A percentile compares a stretch with the other conserved stretches of the same genome.
Evolutionary conservation across 352 stramenopile species (phyloP).

Genomic region (Thraustochytrium striatum): DNA sequence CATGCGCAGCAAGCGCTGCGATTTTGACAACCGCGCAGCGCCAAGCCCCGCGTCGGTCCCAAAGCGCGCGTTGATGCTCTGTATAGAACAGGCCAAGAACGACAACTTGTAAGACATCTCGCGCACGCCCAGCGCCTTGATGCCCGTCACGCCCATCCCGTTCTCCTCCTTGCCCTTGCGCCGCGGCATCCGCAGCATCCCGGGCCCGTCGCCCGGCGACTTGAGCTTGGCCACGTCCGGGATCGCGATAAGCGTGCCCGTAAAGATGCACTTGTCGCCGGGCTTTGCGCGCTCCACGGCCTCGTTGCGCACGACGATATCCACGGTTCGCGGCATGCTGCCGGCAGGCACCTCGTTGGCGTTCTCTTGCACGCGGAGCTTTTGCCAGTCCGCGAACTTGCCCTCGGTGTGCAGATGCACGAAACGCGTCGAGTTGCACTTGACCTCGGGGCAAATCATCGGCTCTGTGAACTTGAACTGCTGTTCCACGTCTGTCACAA

Average conservation of each 20-base stretch:
- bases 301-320: slow-evolving; percentile 95
- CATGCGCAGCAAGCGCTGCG: slow-evolving; percentile 33
- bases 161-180: slow-evolving; percentile 54
- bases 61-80: slow-evolving; percentile 60
- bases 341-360: slow-evolving; percentile 96
- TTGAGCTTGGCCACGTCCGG: slow-evolving; percentile 87
- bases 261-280: slow-evolving; percentile 90
- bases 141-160: slow-evolving; percentile 83
- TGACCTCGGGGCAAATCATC: slow-evolving; percentile 89
- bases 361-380: slow-evolving; percentile 97
- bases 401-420: slow-evolving; percentile 72
- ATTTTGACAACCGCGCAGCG: background rate
- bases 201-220: slow-evolving; percentile 61
- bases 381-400: slow-evolving; percentile 98
- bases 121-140: slow-evolving; percentile 88
- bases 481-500: slow-evolving; percentile 87
- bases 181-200: slow-evolving; percentile 8
- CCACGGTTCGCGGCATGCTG: slow-evolving; percentile 91
- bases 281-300: slow-evolving; percentile 93
- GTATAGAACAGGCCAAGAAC: slow-evolving; percentile 90
- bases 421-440: slow-evolving; percentile 65
- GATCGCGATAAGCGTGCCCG: slow-evolving; percentile 88
- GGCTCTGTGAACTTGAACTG: slow-evolving; percentile 97
- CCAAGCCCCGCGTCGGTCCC: slow-evolving; percentile 3
- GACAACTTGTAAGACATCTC: slow-evolving; percentile 97